Evolutionary conservation across 257 asterid genomes (phyloP).

Genomic region (Oldenlandia corymbosa): DNA sequence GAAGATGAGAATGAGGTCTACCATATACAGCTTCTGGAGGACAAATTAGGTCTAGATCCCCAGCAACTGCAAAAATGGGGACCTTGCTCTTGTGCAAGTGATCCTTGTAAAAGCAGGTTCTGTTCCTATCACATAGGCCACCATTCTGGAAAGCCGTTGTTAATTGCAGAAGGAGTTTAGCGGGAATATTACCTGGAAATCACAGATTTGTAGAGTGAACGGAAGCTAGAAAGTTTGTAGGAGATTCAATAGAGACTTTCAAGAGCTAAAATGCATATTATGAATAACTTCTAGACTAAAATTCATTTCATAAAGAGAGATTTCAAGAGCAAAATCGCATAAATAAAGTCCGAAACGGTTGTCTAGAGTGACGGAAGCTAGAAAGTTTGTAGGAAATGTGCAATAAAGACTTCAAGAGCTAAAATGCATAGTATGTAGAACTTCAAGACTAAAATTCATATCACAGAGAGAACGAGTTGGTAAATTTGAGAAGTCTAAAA

Average conservation of each 20-base stretch:
- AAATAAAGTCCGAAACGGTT: too few species aligned
- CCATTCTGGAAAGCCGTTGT: constrained; percentile 17
- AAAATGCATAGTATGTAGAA: too few species aligned
- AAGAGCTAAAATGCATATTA: neutral
- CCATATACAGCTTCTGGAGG: constrained; percentile 25
- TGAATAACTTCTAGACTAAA: too few species aligned
- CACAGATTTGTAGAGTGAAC: neutral
- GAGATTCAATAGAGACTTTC: neutral
- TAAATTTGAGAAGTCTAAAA: too few species aligned
- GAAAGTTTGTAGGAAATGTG: too few species aligned
- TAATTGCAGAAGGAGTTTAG: constrained; percentile 19
- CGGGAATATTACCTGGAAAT: constrained; percentile 16
- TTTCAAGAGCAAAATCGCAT: too few species aligned
- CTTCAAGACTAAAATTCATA: too few species aligned
- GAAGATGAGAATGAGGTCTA: neutral
- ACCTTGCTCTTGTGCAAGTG: constrained; percentile 18
- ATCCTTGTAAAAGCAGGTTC: constrained; percentile 16
- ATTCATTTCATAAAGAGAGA: too few species aligned
- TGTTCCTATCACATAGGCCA: constrained; percentile 18
- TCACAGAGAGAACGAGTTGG: too few species aligned
- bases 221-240: neutral
- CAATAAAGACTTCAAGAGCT: too few species aligned
- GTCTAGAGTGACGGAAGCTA: too few species aligned
- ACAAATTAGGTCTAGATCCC: constrained; percentile 20
- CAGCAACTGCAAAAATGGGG: constrained; percentile 22